Evolutionary conservation across 768 basidiomycete species (phyloP).

Genomic region (Pleurotus platypus): DNA sequence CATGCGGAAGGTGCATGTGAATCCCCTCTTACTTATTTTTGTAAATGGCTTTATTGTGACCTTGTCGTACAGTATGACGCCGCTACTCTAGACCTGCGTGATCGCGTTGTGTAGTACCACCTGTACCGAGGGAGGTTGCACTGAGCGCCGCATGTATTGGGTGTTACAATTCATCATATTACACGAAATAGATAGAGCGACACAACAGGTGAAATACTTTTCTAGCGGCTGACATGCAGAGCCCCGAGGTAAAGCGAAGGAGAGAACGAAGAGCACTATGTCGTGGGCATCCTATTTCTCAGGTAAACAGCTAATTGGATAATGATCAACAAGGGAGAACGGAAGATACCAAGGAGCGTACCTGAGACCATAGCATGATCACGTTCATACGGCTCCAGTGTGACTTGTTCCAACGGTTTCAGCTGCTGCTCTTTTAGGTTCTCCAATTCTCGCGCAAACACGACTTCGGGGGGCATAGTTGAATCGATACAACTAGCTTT

Average conservation of each 20-base stretch:
- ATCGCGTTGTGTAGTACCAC: too few relatives aligned
- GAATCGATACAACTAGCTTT: slow-evolving; percentile 99
- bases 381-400: slow-evolving; percentile 89
- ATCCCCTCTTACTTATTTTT: too few relatives aligned
- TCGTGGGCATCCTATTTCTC: slow-evolving; percentile 1
- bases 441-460: slow-evolving; percentile 88
- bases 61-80: too few relatives aligned
- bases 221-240: not conserved
- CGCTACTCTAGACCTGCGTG: too few relatives aligned
- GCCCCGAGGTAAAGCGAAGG: not conserved
- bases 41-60: too few relatives aligned
- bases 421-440: slow-evolving; percentile 72
- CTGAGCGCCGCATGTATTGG: too few relatives aligned
- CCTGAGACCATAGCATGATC: slow-evolving; percentile 90
- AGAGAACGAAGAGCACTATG: not conserved
- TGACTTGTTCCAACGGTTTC: slow-evolving; percentile 95
- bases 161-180: not conserved
- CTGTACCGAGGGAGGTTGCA: too few relatives aligned
- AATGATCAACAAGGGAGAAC: not conserved
- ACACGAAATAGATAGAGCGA: slow-evolving; percentile 1
- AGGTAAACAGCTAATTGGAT: not conserved
- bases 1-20: too few relatives aligned
- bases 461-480: slow-evolving; percentile 83
- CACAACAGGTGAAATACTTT: not conserved
- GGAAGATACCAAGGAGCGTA: slow-evolving; percentile 26